These are phyloP conservation scores for Arabidopsis hybrid DNA, from an alignment of 441 rosid genomes.

Conservation along the genomic window DNA sequence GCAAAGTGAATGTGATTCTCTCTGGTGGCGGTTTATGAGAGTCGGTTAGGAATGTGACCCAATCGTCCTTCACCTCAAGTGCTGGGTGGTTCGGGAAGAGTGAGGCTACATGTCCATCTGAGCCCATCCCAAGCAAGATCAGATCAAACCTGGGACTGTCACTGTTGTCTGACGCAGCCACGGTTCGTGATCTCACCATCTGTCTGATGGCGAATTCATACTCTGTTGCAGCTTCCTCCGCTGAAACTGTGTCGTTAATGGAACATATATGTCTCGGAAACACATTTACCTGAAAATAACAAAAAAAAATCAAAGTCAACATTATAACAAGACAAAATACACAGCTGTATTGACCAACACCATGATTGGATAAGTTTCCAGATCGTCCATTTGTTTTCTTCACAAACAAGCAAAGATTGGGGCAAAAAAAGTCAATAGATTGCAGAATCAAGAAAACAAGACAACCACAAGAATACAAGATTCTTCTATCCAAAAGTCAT, in stretches of 20 bases:
- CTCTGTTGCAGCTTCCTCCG: slow-evolving; percentile 84
- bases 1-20: slow-evolving; percentile 92
- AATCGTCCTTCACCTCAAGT: slow-evolving; percentile 65
- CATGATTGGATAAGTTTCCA: not conserved
- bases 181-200: slow-evolving; percentile 67
- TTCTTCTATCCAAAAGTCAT: not conserved
- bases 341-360: slow-evolving; percentile 8
- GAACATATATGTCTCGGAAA: slow-evolving; percentile 81
- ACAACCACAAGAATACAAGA: not conserved
- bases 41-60: slow-evolving; percentile 83
- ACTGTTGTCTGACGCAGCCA: slow-evolving; percentile 70
- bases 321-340: slow-evolving; percentile 26
- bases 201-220: slow-evolving; percentile 82
- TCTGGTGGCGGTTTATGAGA: slow-evolving; percentile 90
- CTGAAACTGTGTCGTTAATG: slow-evolving; percentile 80
- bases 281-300: slow-evolving; percentile 66
- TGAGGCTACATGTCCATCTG: slow-evolving; percentile 92
- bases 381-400: slow-evolving; percentile 1
- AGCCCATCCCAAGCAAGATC: slow-evolving; percentile 89
- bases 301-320: not conserved
- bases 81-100: slow-evolving; percentile 78
- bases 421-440: slow-evolving; percentile 26
- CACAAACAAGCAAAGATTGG: slow-evolving; percentile 18
- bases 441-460: slow-evolving; percentile 14
- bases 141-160: slow-evolving; percentile 96